Evolutionary conservation across 2,329 filamentous ascomycete genomes (phyloP).

Genomic region (Diaporthe capsici): DNA sequence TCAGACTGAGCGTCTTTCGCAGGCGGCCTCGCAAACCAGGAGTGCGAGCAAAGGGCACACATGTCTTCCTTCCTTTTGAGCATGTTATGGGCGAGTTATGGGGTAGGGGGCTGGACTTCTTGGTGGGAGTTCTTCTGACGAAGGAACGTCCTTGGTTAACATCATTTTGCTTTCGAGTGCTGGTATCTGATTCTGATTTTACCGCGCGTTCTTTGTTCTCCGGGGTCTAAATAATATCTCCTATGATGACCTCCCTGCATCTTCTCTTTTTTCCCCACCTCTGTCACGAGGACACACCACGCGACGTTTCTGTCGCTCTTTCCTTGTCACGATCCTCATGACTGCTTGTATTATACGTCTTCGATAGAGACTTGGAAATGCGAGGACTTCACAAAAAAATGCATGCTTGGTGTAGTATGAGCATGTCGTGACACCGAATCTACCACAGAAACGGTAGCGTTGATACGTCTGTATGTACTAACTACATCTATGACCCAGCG

Average conservation of each 20-base stretch:
- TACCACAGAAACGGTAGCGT: too few relatives aligned
- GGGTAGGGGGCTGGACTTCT: neutral
- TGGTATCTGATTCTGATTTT: slow-evolving; percentile 16
- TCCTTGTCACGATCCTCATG: slow-evolving; percentile 17
- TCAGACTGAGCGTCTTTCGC: slow-evolving; percentile 34
- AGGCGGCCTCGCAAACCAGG: neutral
- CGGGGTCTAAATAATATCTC: slow-evolving; percentile 26
- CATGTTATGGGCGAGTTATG: slow-evolving; percentile 26
- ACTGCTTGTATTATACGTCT: slow-evolving; percentile 14
- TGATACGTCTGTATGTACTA: neutral
- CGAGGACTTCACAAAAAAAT: neutral
- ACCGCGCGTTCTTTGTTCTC: neutral
- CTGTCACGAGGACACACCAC: slow-evolving; percentile 8
- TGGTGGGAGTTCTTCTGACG: neutral
- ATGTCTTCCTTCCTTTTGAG: neutral
- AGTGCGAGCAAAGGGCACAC: neutral
- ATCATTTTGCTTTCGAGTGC: neutral
- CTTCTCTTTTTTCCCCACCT: neutral
- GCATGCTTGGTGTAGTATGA: neutral
- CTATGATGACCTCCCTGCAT: slow-evolving; percentile 8
- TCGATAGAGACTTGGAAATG: slow-evolving; percentile 9
- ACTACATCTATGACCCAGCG: neutral
- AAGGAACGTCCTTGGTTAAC: neutral
- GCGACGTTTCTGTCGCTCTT: neutral
- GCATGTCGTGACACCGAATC: neutral